A percentile compares a stretch with the other conserved stretches of the same genome.
Evolutionary conservation across 306 rosid genomes (phyloP).

Genomic region (Aeschynomene evenia): DNA sequence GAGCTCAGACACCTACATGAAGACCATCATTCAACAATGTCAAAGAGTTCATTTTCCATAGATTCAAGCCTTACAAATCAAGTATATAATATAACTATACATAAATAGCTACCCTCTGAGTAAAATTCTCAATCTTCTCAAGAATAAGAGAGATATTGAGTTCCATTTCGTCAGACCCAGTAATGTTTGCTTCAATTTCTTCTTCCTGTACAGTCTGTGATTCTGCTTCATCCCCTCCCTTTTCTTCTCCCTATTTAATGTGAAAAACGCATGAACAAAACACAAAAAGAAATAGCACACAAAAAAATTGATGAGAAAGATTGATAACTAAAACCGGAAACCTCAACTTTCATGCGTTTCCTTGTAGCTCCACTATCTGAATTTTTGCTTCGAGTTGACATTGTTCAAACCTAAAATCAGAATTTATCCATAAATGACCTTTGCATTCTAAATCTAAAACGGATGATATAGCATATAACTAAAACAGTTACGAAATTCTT

Average conservation of each 20-base stretch:
- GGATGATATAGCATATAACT: neutral
- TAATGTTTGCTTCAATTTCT: constrained; percentile 37
- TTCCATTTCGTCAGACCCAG: constrained; percentile 74
- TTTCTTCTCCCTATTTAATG: constrained; percentile 38
- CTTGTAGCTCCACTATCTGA: constrained; percentile 36
- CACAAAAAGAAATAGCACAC: neutral
- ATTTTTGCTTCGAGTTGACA: constrained; percentile 43
- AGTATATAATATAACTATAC: neutral
- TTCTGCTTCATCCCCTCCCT: constrained; percentile 43
- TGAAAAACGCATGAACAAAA: neutral
- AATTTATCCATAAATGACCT: constrained; percentile 6
- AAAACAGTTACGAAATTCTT: neutral
- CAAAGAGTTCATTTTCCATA: neutral
- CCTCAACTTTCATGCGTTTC: constrained; percentile 58
- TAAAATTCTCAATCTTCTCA: constrained; percentile 69
- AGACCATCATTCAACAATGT: constrained; percentile 1
- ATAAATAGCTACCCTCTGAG: constrained; percentile 58
- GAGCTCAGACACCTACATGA: constrained; percentile 67
- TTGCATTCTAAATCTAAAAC: neutral
- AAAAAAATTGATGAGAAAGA: neutral
- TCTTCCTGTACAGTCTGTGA: constrained; percentile 44
- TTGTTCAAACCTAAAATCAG: constrained; percentile 19
- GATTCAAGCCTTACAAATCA: constrained; percentile 11
- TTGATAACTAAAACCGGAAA: neutral
- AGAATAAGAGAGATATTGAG: constrained; percentile 54